phyloP scores from a whole-genome alignment of 345 rosid species.

The Lenwebbia sp. region DNA sequence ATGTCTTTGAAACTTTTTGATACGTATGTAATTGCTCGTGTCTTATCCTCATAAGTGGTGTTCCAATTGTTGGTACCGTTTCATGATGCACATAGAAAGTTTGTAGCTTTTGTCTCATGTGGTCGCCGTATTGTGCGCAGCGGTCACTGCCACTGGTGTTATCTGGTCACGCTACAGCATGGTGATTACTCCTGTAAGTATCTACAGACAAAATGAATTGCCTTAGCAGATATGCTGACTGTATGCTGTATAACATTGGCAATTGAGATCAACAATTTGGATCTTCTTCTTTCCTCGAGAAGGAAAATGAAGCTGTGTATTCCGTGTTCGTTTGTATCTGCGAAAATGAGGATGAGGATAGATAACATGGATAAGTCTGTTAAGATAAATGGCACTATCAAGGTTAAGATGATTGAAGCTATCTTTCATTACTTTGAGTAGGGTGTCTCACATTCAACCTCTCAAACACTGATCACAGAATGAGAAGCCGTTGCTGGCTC shows the following conservation, averaged over 20 bases:
- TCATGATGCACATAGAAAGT: neutral
- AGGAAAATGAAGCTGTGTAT: neutral
- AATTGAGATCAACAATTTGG: neutral
- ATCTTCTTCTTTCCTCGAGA: neutral
- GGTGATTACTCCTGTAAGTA: slow-evolving; percentile 77
- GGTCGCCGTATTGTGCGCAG: slow-evolving; percentile 20
- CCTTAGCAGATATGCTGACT: neutral
- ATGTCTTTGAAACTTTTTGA: neutral
- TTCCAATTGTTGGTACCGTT: neutral
- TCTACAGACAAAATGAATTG: neutral
- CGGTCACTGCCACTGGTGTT: slow-evolving; percentile 65
- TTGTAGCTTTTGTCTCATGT: neutral
- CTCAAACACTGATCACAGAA: neutral
- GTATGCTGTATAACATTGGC: neutral
- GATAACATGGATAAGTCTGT: neutral
- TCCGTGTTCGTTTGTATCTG: neutral
- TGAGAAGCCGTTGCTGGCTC: neutral
- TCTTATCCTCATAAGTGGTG: neutral
- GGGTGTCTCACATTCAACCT: neutral
- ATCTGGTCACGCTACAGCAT: slow-evolving; percentile 81
- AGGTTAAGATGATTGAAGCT: neutral
- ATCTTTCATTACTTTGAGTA: neutral
- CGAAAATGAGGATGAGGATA: neutral
- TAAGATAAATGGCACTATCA: neutral
- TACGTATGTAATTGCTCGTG: neutral